Evolutionary conservation across 192 early-diverging fungal genomes (phyloP).

Genomic region (Paraglomus occultum): DNA sequence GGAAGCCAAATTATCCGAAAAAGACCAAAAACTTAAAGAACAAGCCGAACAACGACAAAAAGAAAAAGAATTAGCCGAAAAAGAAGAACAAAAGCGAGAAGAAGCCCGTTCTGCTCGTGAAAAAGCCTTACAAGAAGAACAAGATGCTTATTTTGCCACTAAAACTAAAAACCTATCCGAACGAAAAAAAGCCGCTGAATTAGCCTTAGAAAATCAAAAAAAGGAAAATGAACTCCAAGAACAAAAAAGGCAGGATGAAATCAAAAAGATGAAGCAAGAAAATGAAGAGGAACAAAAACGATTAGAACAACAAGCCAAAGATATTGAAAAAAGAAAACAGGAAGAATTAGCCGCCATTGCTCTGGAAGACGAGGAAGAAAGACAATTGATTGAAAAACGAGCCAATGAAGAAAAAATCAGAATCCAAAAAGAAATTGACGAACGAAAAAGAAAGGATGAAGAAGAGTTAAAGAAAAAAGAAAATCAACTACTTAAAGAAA

Average conservation of each 20-base stretch:
- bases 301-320: background rate
- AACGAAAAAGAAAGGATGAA: background rate
- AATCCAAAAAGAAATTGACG: background rate
- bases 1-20: conserved; percentile 6
- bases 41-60: background rate
- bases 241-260: conserved; percentile 9
- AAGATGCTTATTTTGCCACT: conserved; percentile 8
- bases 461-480: conserved; percentile 7
- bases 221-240: conserved; percentile 20
- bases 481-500: background rate
- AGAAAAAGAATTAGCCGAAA: conserved; percentile 11
- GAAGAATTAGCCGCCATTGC: background rate
- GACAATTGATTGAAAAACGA: conserved; percentile 2
- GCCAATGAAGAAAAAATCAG: conserved; percentile 15
- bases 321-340: conserved; percentile 8
- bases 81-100: background rate
- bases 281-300: conserved; percentile 11
- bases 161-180: background rate
- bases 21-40: conserved; percentile 19
- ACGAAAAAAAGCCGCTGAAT: background rate
- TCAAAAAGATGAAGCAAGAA: background rate
- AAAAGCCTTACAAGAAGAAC: background rate
- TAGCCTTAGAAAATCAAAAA: background rate
- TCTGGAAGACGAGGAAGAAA: conserved; percentile 5
- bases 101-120: background rate